phyloP scores from a whole-genome alignment of 805 yeast species.

The Ogataea neopini region DNA sequence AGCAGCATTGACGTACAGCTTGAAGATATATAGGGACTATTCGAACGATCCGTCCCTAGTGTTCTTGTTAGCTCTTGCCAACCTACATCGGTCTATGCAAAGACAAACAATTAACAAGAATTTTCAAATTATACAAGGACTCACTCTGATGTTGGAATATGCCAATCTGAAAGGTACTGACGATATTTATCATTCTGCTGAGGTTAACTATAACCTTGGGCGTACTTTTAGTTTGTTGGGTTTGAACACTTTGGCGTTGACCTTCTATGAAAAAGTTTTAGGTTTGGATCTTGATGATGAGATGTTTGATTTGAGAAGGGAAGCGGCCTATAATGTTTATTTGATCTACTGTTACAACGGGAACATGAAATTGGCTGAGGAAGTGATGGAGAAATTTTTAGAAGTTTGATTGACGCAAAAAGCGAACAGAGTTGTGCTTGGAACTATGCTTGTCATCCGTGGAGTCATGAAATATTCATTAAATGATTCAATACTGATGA shows the following conservation, averaged over 20 bases:
- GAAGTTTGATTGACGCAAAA: constrained; percentile 19
- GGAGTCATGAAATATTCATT: no score
- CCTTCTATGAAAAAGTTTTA: constrained; percentile 71
- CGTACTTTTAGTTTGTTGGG: constrained; percentile 85
- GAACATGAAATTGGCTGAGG: constrained; percentile 62
- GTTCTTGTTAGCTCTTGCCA: constrained; percentile 73
- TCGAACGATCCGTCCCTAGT: constrained; percentile 80
- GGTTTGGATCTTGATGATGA: constrained; percentile 45
- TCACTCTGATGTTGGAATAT: constrained; percentile 76
- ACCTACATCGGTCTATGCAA: constrained; percentile 89
- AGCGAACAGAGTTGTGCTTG: no score
- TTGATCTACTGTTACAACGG: constrained; percentile 77
- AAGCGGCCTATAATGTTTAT: constrained; percentile 84
- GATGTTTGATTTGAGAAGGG: constrained; percentile 55
- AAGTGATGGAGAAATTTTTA: constrained; percentile 65
- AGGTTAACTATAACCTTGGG: constrained; percentile 80
- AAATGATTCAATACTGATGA: no score
- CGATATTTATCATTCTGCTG: constrained; percentile 60
- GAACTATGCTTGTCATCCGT: no score
- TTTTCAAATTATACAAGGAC: constrained; percentile 82
- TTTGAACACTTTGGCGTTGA: constrained; percentile 67
- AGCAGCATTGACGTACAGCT: constrained; percentile 77
- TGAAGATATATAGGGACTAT: constrained; percentile 65
- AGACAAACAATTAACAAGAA: constrained; percentile 84
- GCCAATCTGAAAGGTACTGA: constrained; percentile 41